A percentile compares a stretch with the other conserved stretches of the same genome.
Evolutionary conservation across 2,329 filamentous ascomycete species (phyloP).

Genomic region (Cryphonectria nitschkei): DNA sequence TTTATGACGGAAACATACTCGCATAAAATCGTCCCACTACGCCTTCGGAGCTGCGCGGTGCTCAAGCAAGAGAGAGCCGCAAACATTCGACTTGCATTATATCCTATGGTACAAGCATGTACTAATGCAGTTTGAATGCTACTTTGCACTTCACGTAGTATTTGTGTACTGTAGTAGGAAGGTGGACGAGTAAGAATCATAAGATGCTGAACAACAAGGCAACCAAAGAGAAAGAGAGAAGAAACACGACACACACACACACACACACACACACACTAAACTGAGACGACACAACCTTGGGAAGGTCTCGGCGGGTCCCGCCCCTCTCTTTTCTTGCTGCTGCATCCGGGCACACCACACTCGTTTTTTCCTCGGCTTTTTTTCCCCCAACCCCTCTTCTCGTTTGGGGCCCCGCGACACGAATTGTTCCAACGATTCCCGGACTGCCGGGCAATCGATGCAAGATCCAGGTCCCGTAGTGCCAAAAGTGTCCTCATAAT

Average conservation of each 20-base stretch:
- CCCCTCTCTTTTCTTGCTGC: not conserved
- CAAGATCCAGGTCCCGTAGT: not conserved
- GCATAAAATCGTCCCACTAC: constrained; percentile 1
- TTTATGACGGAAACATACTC: not conserved
- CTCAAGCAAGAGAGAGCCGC: not conserved
- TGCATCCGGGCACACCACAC: not conserved
- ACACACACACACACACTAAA: not conserved
- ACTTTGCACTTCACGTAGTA: not conserved
- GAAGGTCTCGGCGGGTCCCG: constrained; percentile 7
- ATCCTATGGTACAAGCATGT: not conserved
- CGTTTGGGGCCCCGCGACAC: constrained; percentile 15
- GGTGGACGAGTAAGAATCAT: not conserved
- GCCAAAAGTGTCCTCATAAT: constrained; percentile 12
- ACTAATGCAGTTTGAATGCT: not conserved
- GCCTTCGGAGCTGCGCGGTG: not conserved
- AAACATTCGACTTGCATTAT: not conserved
- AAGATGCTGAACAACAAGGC: not conserved
- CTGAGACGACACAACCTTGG: not conserved
- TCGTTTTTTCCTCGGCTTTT: too few species aligned
- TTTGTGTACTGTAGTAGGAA: not conserved
- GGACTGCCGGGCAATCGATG: constrained; percentile 1
- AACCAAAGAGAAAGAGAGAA: too few species aligned
- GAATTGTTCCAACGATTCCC: constrained; percentile 14
- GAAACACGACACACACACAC: not conserved
- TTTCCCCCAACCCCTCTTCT: not conserved